Conservation (phyloP, 106 monocot genomes). For the Allium fistulosum region DNA sequence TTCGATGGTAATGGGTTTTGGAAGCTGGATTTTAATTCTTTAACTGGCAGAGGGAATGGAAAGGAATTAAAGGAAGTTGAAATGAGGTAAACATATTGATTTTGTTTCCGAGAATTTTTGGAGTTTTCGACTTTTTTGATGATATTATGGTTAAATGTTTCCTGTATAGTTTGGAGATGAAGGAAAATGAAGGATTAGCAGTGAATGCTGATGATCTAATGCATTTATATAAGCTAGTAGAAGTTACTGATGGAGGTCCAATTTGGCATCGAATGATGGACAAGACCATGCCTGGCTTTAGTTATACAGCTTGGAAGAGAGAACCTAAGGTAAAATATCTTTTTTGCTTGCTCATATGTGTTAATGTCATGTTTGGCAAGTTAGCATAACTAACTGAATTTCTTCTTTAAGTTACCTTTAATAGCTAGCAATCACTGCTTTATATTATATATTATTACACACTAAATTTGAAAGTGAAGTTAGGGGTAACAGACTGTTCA, state of each 20-base stretch:
- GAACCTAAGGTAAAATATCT: constrained; percentile 51
- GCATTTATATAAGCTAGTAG: constrained; percentile 56
- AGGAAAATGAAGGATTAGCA: constrained; percentile 24
- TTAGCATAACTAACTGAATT: neutral
- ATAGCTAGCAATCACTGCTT: too few species aligned
- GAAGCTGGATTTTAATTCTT: constrained; percentile 4
- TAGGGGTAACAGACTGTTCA: too few species aligned
- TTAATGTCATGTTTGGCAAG: neutral
- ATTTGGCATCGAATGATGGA: constrained; percentile 86
- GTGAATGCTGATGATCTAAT: constrained; percentile 68
- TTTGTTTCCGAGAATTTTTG: neutral
- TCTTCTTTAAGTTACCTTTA: too few species aligned
- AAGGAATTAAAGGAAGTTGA: neutral
- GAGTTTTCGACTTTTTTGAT: neutral
- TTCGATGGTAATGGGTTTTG: too few species aligned
- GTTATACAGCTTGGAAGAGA: constrained; percentile 80
- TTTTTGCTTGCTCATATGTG: neutral
- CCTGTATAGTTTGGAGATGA: constrained; percentile 2
- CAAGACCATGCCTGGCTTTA: constrained; percentile 36
- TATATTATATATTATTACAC: too few species aligned
- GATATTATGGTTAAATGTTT: neutral
- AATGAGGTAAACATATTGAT: constrained; percentile 2
- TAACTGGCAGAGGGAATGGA: neutral
- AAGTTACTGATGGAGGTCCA: constrained; percentile 62
- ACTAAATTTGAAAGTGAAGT: too few species aligned